A percentile compares a stretch with the other conserved stretches of the same genome.
These are phyloP conservation scores for Chrysoporthe austroafricana DNA, from an alignment of 2,329 filamentous ascomycete genomes.

Conservation along the genomic window DNA sequence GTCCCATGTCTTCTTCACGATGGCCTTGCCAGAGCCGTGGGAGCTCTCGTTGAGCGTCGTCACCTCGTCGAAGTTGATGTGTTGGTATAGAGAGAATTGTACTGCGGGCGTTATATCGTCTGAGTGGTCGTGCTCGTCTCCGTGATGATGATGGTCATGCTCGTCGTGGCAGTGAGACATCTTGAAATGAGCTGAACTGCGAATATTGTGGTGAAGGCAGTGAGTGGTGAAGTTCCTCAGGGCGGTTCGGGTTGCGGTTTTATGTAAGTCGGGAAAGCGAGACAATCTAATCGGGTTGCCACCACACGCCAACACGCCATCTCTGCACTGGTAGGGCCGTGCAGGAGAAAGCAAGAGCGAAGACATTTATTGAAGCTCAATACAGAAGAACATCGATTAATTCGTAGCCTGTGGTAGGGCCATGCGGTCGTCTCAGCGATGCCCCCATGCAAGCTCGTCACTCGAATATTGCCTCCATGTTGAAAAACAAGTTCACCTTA, in stretches of 20 bases:
- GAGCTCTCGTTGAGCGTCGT: constrained; percentile 81
- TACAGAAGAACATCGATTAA: background rate
- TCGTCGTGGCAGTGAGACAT: constrained; percentile 42
- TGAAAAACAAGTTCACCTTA: background rate
- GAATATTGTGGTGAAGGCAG: background rate
- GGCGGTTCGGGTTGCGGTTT: constrained; percentile 25
- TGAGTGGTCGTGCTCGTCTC: constrained; percentile 77
- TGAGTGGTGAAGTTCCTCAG: background rate
- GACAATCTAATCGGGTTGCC: background rate
- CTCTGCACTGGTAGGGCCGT: background rate
- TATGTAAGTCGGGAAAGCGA: constrained; percentile 16
- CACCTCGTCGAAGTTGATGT: constrained; percentile 87
- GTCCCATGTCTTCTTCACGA: constrained; percentile 90
- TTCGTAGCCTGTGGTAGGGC: background rate
- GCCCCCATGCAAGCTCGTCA: background rate
- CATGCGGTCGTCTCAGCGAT: background rate
- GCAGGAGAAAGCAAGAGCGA: background rate
- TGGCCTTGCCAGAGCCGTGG: constrained; percentile 68
- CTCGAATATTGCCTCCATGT: background rate
- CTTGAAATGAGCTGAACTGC: background rate
- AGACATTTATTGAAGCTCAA: background rate
- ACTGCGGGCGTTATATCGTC: constrained; percentile 92
- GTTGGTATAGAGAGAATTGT: constrained; percentile 87
- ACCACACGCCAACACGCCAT: background rate
- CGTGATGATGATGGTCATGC: constrained; percentile 54